phyloP scores from a whole-genome alignment of 139 green algal species.

The Penium margaritaceum region DNA sequence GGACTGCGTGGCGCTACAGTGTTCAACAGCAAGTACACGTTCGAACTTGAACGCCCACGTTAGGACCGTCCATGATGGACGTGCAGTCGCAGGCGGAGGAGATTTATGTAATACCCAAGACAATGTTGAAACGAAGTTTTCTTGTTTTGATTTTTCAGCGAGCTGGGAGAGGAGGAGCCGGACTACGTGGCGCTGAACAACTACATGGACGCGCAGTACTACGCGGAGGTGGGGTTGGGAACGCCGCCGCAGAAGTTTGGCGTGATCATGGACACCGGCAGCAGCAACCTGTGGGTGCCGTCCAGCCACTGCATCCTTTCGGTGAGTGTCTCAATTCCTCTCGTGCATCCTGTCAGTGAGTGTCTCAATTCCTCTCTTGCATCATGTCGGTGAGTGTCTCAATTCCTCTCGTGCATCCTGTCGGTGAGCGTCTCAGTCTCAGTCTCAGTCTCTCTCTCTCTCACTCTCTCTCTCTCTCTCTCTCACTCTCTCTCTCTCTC shows the following conservation, averaged over 20 bases:
- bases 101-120: no score
- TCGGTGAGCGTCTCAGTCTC: no score
- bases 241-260: conserved; percentile 81
- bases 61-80: no score
- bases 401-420: not conserved
- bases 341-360: not conserved
- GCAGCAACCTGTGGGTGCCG: conserved; percentile 89
- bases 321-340: conserved; percentile 4
- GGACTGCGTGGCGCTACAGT: no score
- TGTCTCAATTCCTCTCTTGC: not conserved
- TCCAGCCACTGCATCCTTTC: conserved; percentile 70
- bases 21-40: no score
- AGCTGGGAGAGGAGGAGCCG: conserved; percentile 7
- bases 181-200: conserved; percentile 41
- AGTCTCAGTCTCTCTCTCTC: no score
- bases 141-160: no score
- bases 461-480: not conserved
- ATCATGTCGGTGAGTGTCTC: no score
- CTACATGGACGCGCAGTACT: conserved; percentile 74
- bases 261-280: conserved; percentile 87
- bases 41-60: no score
- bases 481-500: not conserved
- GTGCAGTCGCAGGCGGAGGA: no score
- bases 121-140: no score
- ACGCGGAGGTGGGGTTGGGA: conserved; percentile 81